Evolutionary conservation across 805 yeast genomes (phyloP).

Genomic region (Kodamaea neixiangensis): DNA sequence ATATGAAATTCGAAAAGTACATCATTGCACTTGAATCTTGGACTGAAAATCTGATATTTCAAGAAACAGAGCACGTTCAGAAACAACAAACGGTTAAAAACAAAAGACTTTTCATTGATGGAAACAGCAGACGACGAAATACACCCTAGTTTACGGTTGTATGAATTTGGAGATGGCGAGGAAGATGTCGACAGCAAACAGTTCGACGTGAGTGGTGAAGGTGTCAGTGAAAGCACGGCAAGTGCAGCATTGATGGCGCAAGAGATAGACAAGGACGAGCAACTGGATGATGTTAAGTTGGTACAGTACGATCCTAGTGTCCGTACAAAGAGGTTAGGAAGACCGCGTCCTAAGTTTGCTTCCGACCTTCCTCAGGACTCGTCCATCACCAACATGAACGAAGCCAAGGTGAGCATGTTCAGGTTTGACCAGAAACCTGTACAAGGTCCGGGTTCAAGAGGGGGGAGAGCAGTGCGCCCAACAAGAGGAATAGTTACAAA

Average conservation of each 20-base stretch:
- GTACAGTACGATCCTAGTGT: slow-evolving; percentile 35
- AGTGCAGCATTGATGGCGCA: not conserved
- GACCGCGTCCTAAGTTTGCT: slow-evolving; percentile 30
- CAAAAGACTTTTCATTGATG: not conserved
- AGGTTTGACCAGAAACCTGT: slow-evolving; percentile 36
- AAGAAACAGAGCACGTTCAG: slow-evolving; percentile 1
- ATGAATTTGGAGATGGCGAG: slow-evolving; percentile 1
- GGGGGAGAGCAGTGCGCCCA: slow-evolving; percentile 27
- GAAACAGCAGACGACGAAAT: slow-evolving; percentile 4
- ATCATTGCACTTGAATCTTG: too few species aligned
- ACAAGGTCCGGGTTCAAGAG: slow-evolving; percentile 43
- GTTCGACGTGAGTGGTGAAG: not conserved
- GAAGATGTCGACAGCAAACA: not conserved
- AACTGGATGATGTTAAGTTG: slow-evolving; percentile 16
- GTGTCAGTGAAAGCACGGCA: not conserved
- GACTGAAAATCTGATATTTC: too few species aligned
- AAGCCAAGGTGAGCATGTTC: slow-evolving; percentile 33
- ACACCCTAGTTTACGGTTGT: slow-evolving; percentile 7
- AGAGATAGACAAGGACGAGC: not conserved
- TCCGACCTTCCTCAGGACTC: slow-evolving; percentile 22
- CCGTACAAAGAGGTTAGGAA: slow-evolving; percentile 35
- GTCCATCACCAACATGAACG: slow-evolving; percentile 29
- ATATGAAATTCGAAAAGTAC: too few species aligned
- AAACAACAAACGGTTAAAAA: not conserved
- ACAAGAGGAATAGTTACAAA: slow-evolving; percentile 28